phyloP scores from a whole-genome alignment of 441 rosid species.

The Gossypium davidsonii region DNA sequence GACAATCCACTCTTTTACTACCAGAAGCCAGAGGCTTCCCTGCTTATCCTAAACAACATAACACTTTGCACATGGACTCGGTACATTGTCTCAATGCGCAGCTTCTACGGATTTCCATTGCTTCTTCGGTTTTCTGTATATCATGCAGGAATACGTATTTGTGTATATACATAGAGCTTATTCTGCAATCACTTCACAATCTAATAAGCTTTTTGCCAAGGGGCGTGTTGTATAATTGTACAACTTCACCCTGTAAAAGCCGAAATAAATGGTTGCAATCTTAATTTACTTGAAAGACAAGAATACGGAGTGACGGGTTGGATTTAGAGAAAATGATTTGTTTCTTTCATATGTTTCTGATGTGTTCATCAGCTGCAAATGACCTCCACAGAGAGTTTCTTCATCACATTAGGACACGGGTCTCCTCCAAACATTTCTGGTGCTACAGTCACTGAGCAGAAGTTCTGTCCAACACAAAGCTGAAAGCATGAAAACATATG shows the following conservation, averaged over 20 bases:
- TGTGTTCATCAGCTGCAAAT: slow-evolving; percentile 52
- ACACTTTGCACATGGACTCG: slow-evolving; percentile 52
- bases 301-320: slow-evolving; percentile 14
- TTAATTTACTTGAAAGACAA: slow-evolving; percentile 22
- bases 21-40: slow-evolving; percentile 38
- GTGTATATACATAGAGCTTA: slow-evolving; percentile 20
- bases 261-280: slow-evolving; percentile 22
- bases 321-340: slow-evolving; percentile 5
- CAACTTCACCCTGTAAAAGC: slow-evolving; percentile 68
- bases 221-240: slow-evolving; percentile 63
- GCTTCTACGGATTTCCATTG: slow-evolving; percentile 24
- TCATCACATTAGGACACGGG: slow-evolving; percentile 80
- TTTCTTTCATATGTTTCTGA: slow-evolving; percentile 12
- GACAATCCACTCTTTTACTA: slow-evolving; percentile 2
- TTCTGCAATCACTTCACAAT: slow-evolving; percentile 26
- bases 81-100: slow-evolving; percentile 40
- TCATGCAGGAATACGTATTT: slow-evolving; percentile 1
- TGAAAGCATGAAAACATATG: slow-evolving; percentile 24
- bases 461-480: slow-evolving; percentile 87
- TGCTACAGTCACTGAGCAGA: slow-evolving; percentile 84
- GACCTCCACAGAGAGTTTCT: slow-evolving; percentile 86
- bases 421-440: slow-evolving; percentile 94
- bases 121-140: slow-evolving; percentile 6
- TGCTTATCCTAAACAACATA: slow-evolving; percentile 22
- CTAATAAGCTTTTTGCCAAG: slow-evolving; percentile 21